Evolutionary conservation across 2,329 filamentous ascomycete species (phyloP), one percentile per base, ranked within the genome.

Genomic region (Trichoderma polysporum): DNA sequence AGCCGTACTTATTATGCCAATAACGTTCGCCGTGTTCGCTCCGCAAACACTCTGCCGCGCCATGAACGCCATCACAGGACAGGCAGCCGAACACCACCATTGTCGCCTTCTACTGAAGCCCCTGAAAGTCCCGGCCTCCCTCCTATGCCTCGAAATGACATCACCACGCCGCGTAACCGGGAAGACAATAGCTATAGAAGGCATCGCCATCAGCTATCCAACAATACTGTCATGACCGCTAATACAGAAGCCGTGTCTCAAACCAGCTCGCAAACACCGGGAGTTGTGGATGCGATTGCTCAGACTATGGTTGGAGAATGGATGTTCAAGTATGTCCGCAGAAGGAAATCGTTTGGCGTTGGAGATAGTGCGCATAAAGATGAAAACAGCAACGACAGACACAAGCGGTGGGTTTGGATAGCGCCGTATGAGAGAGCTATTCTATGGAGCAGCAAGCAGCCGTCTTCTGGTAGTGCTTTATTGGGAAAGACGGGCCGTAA

Each of bases 241-340:
- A 75, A 75, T 63, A 80, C 78, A 2, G 77, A 79, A 37, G 72
- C 66, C 76, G 79, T 69, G 74, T 79, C 70, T 86, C 81, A 84
- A 64, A 84, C 82, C 49, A 88, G 84, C 71, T 84, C 87, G 33
- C 90, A 93, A 71, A 87, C 90, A 50, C 90, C 90, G 0, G 91
- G 89, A 52, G 92, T 98, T 15, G 94, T 99, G 6, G 95, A 98
- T 80, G 93, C 95, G 3, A 98, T 99, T 77, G 94, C 95, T 1
- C 94, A 97, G 75, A 96, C 94, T 0, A 99, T 99, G 95, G 93
- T 99, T 33, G 95, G 95, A 41, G 95, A 98, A 74, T 95, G 92
- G 91, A 94, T 96, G 91, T 94, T 90, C 83, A 96, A 96, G 78
- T 95, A 96, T 74, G 91, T 94, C 37, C 86, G 92, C 60, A 87